These are phyloP conservation scores for Lagerstroemia speciosa DNA, from an alignment of 345 rosid species.

Conservation along the genomic window DNA sequence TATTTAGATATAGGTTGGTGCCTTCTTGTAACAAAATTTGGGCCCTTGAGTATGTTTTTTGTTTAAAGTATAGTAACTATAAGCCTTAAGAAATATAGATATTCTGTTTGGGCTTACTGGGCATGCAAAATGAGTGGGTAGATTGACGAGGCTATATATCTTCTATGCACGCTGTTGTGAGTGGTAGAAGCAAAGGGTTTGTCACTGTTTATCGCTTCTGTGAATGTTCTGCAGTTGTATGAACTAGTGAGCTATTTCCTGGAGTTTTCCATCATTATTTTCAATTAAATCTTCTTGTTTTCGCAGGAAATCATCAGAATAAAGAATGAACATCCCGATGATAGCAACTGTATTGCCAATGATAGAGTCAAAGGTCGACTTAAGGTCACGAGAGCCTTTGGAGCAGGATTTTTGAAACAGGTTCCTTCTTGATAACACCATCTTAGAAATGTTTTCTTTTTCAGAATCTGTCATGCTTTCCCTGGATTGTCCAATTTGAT, in stretches of 20 bases:
- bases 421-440: slow-evolving; percentile 19
- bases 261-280: neutral
- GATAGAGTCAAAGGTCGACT: slow-evolving; percentile 93
- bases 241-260: slow-evolving; percentile 3
- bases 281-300: neutral
- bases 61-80: too few relatives aligned
- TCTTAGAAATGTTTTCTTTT: neutral
- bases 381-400: slow-evolving; percentile 95
- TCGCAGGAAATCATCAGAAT: slow-evolving; percentile 86
- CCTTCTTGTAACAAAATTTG: neutral
- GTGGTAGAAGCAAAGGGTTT: too few relatives aligned
- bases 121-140: too few relatives aligned
- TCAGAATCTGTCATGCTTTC: neutral
- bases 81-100: too few relatives aligned
- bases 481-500: neutral
- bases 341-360: slow-evolving; percentile 74
- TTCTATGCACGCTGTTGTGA: too few relatives aligned
- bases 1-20: neutral
- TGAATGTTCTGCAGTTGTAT: neutral
- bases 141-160: too few relatives aligned
- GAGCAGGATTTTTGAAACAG: slow-evolving; percentile 94
- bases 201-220: too few relatives aligned
- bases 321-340: slow-evolving; percentile 91
- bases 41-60: neutral
- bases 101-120: too few relatives aligned